Conservation (phyloP, 208 protist genomes). For the Wallacemonas sp. region DNA sequence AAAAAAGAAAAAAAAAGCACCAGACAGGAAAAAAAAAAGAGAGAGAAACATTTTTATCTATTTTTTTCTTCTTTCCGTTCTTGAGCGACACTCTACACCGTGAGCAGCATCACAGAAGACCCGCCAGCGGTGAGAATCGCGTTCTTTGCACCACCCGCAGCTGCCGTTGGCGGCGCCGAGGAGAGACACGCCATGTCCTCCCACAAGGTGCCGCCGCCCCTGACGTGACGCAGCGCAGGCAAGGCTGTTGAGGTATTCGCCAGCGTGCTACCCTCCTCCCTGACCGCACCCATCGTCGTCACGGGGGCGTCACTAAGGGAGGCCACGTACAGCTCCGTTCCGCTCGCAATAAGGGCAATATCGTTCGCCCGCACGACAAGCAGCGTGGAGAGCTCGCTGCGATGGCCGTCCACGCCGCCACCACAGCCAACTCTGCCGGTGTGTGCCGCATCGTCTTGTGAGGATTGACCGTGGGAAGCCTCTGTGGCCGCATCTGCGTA, state of each 20-base stretch:
- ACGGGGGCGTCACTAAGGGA: constrained; percentile 22
- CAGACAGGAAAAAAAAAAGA: not conserved
- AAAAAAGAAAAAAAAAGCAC: constrained; percentile 1
- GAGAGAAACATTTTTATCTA: not conserved
- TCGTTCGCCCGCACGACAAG: constrained; percentile 7
- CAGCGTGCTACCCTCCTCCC: not conserved
- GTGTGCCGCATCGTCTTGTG: too few species aligned
- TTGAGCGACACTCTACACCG: constrained; percentile 7
- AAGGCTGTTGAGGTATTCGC: not conserved
- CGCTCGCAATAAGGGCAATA: constrained; percentile 24
- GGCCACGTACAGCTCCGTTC: constrained; percentile 38
- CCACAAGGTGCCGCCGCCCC: constrained; percentile 18
- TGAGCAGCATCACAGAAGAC: constrained; percentile 21
- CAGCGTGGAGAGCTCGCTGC: constrained; percentile 25
- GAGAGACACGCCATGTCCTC: constrained; percentile 17
- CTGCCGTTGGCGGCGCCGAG: not conserved
- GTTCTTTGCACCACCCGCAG: constrained; percentile 12
- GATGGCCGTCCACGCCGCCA: not conserved
- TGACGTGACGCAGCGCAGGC: constrained; percentile 20
- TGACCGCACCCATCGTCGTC: not conserved
- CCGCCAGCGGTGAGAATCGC: constrained; percentile 20
- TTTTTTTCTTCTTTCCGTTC: not conserved
- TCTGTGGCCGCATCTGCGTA: not conserved
- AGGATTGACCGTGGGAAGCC: not conserved
- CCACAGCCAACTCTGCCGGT: constrained; percentile 13